A percentile compares a stretch with the other conserved stretches of the same genome.
phyloP scores from a whole-genome alignment of 805 yeast species.

The Kluyveromyces wickerhamii region DNA sequence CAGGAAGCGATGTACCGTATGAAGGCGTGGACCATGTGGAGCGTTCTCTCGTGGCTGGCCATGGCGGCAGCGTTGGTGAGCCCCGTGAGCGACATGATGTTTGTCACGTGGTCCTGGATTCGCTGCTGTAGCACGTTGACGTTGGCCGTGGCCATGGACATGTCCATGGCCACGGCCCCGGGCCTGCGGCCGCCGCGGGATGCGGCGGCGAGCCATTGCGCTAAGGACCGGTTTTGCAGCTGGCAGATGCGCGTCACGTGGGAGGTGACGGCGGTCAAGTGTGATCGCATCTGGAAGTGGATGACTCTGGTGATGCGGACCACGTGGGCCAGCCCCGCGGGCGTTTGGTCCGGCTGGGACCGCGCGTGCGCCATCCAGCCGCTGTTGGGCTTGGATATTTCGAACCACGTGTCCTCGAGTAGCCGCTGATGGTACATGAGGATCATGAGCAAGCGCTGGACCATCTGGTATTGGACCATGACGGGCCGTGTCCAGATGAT shows the following conservation, averaged over 20 bases:
- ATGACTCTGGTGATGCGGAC: slow-evolving; percentile 30
- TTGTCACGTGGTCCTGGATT: slow-evolving; percentile 4
- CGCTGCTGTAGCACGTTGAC: neutral
- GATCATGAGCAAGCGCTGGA: slow-evolving; percentile 62
- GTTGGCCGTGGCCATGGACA: no score
- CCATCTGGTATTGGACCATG: slow-evolving; percentile 67
- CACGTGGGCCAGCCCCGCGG: no score
- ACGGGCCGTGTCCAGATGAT: slow-evolving; percentile 63
- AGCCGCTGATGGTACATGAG: slow-evolving; percentile 54
- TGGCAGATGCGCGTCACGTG: no score
- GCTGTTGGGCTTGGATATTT: slow-evolving; percentile 41
- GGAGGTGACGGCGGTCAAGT: no score
- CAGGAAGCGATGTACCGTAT: slow-evolving; percentile 5
- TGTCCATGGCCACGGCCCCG: no score
- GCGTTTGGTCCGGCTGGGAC: no score
- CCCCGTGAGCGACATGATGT: neutral
- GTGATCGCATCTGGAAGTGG: slow-evolving; percentile 1
- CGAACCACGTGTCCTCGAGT: slow-evolving; percentile 64
- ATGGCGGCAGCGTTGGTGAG: neutral
- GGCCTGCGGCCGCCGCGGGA: no score
- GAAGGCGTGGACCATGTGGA: slow-evolving; percentile 3
- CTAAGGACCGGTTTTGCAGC: no score
- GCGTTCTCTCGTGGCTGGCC: neutral
- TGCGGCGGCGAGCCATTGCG: no score
- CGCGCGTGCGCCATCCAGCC: no score